These are phyloP conservation scores for Rutidosis leptorrhynchoides DNA, from an alignment of 129 eudicot genomes.

Conservation along the genomic window DNA sequence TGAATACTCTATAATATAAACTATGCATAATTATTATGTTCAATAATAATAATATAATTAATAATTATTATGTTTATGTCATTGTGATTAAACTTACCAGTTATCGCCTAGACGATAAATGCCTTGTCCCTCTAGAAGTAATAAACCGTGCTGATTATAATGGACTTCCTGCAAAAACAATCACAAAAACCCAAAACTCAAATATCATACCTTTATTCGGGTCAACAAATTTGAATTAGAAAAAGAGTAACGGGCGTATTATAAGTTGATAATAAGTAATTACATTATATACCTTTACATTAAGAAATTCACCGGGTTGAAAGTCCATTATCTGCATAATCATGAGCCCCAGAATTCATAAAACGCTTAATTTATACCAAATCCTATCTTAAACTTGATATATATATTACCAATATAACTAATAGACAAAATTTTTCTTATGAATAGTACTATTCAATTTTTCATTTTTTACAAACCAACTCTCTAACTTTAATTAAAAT, in stretches of 20 bases:
- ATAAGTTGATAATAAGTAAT: background rate
- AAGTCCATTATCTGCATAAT: slow-evolving; percentile 93
- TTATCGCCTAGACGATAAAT: slow-evolving; percentile 89
- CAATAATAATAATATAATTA: too few species aligned
- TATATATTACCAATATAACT: too few species aligned
- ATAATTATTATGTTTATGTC: too few species aligned
- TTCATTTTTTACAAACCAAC: too few species aligned
- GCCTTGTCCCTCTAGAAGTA: slow-evolving; percentile 94
- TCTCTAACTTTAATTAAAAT: too few species aligned
- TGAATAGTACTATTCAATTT: too few species aligned
- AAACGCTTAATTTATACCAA: background rate
- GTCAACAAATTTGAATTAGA: background rate
- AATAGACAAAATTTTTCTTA: too few species aligned
- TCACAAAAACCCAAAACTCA: slow-evolving; percentile 13
- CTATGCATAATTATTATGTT: too few species aligned
- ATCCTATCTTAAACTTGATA: background rate
- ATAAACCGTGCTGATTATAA: slow-evolving; percentile 91
- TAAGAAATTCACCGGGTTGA: slow-evolving; percentile 94
- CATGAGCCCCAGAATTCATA: background rate
- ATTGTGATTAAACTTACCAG: slow-evolving; percentile 53
- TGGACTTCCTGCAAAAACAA: slow-evolving; percentile 75
- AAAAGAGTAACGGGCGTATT: background rate
- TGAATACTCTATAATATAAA: too few species aligned
- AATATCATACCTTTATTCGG: background rate
- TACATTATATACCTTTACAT: slow-evolving; percentile 67